These are phyloP conservation scores for Ustilago cynodontis DNA, from an alignment of 1,284 basidiomycete genomes.

Conservation along the genomic window DNA sequence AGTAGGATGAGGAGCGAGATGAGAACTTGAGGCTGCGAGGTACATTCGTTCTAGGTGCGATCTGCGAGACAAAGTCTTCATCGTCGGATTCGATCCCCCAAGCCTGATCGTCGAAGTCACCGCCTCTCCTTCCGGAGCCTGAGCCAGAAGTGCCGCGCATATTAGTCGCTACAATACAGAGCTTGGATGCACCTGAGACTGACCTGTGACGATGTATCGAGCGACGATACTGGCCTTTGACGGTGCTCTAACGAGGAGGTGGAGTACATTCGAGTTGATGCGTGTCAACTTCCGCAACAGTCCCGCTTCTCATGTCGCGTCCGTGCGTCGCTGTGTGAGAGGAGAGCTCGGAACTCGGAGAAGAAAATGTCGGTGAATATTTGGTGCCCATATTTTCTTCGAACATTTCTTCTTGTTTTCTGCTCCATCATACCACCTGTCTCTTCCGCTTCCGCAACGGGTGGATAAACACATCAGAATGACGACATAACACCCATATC, in stretches of 20 bases:
- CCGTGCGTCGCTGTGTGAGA: neutral
- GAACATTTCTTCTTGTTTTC: neutral
- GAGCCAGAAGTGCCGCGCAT: conserved; percentile 13
- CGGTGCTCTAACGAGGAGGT: neutral
- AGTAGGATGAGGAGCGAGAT: conserved; percentile 41
- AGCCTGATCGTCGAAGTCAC: conserved; percentile 66
- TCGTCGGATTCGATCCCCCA: conserved; percentile 68
- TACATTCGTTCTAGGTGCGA: conserved; percentile 44
- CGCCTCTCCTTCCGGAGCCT: conserved; percentile 3
- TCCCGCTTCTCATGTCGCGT: neutral
- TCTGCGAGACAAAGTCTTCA: conserved; percentile 65
- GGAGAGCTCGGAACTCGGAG: conserved; percentile 13
- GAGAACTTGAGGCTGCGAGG: conserved; percentile 38
- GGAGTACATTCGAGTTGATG: neutral
- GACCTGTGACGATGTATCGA: neutral
- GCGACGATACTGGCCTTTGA: neutral
- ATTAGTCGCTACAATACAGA: neutral
- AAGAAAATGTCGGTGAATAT: conserved; percentile 9
- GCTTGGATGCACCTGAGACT: too few species aligned
- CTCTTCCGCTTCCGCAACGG: neutral
- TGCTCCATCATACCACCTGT: neutral
- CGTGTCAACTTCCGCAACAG: neutral
- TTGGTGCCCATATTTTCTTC: neutral
- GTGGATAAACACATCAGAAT: neutral
- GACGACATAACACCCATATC: neutral